Evolutionary conservation across 257 asterid genomes (phyloP), one percentile per base, ranked within the genome.

Genomic region (Phtheirospermum japonicum): DNA sequence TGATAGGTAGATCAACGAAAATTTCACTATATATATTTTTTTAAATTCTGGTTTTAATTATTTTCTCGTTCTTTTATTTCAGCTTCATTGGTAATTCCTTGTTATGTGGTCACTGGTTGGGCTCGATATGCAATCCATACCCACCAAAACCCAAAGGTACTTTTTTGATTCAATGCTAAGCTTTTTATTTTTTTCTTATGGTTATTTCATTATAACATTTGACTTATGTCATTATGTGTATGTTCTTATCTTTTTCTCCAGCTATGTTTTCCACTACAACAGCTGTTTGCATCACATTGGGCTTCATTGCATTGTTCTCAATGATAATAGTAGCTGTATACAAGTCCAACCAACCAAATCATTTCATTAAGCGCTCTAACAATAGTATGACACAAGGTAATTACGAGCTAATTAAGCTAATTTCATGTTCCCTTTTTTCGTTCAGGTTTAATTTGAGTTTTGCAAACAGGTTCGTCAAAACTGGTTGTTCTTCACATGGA

Each of bases 401-500:
- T 79, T 10, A 0, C 1, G 19, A 37, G 19, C 37, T 48, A 9
- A 50, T 5, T 50, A 17, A 49, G 23, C 9, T 50, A n/a, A n/a
- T 8, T 7, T 39, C 23, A 1, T 33, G 12, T 17, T 28, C 57
- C 12, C 7, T 17, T 19, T 23, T 60, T 39, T 50, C 7, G 10
- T 40, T 10, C 17, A 4, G 8, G 26, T 65, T 17, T 17, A 11
- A 12, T 56, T 57, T 51, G 51, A 40, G 6, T 11, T 31, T 23
- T 28, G 14, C 19, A 6, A 10, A 28, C 74, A 87, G 95, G 93
- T 59, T 72, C 88, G 0, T 80, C 97, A 1, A 93, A 89, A 42
- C 75, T 93, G 18, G 95, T 93, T 16, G 81, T 85, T 67, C 94
- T 93, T 70, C 97, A 87, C 69, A 85, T 89, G 96, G 99, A 89